Evolutionary conservation across 306 rosid species (phyloP), one percentile per base, ranked within the genome.

Genomic region (Fagus crenata): DNA sequence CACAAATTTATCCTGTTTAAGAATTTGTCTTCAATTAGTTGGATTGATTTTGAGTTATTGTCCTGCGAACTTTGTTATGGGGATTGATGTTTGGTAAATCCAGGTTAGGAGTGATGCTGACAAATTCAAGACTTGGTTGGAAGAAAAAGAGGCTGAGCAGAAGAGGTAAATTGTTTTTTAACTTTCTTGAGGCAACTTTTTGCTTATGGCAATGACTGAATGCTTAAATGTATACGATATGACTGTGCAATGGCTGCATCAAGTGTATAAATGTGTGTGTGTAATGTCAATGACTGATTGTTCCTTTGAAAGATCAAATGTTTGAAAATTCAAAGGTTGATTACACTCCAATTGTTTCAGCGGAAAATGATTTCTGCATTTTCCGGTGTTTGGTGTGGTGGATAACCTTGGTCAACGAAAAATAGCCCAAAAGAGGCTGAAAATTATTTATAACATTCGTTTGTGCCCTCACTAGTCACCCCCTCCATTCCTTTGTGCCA

Each of bases 111-210:
- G 79, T 59, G 89, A 82, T 15, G 84, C 89, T 59, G 93, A 89
- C 65, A 92, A 88, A 76, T 69, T 95, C 76, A 92, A 84, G 87
- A 79, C 54, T 31, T 95, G 97, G 99, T 81, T 92, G 89, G 86
- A 87, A 63, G 90, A 89, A 78, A 91, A 91, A 87, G 97, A 92
- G 74, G 84, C 88, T 69, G 97, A 90, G 83, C 99, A 92, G 82
- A 87, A 84, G 71, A 89, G 85, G 99, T 95, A 82, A 85, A 97
- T 86, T 22, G 53, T 76, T 41, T 61, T 53, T 41, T 72, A 17
- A 33, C 67, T 61, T 72, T 55, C 65, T 54, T 63, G 28, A n/a
- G 65, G 58, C 2, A 14, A 14, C 28, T 14, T 46, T 49, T 9
- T 56, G 58, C 32, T 12, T 18, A 36, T 40, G 75, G 32, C 64